Conservation (phyloP, 352 stramenopile species). For the Pythium sukuiense region DNA sequence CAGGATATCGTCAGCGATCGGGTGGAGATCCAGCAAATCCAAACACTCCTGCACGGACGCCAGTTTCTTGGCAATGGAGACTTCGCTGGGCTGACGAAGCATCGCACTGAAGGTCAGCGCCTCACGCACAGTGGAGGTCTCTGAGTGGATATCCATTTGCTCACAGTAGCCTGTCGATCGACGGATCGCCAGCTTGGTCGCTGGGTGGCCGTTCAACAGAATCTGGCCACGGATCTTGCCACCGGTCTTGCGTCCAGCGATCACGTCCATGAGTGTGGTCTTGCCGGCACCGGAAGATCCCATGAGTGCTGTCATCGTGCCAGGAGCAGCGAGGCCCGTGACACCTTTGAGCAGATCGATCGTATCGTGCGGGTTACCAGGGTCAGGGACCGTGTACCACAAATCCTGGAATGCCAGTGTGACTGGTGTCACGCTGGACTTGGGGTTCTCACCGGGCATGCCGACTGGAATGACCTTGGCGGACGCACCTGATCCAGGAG, state of each 20-base stretch:
- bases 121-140: constrained; percentile 65
- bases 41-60: constrained; percentile 41
- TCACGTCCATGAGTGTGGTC: constrained; percentile 94
- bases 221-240: constrained; percentile 85
- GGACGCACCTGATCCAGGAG: constrained; percentile 5
- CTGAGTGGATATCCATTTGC: constrained; percentile 18
- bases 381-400: constrained; percentile 39
- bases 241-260: constrained; percentile 90
- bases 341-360: constrained; percentile 60
- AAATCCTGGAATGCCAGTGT: constrained; percentile 42
- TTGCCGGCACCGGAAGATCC: constrained; percentile 82
- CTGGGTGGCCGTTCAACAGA: constrained; percentile 87
- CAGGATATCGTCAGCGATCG: constrained; percentile 37
- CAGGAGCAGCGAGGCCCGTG: constrained; percentile 44
- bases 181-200: constrained; percentile 23
- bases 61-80: constrained; percentile 30
- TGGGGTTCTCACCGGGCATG: neutral
- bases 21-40: constrained; percentile 35
- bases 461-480: constrained; percentile 11
- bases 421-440: constrained; percentile 30
- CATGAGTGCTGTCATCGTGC: constrained; percentile 66
- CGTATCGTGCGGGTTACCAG: constrained; percentile 22
- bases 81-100: constrained; percentile 36
- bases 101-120: constrained; percentile 78
- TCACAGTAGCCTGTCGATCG: constrained; percentile 27